Conservation (phyloP, 2,329 filamentous ascomycete species). For the Ophiostoma piceae region DNA sequence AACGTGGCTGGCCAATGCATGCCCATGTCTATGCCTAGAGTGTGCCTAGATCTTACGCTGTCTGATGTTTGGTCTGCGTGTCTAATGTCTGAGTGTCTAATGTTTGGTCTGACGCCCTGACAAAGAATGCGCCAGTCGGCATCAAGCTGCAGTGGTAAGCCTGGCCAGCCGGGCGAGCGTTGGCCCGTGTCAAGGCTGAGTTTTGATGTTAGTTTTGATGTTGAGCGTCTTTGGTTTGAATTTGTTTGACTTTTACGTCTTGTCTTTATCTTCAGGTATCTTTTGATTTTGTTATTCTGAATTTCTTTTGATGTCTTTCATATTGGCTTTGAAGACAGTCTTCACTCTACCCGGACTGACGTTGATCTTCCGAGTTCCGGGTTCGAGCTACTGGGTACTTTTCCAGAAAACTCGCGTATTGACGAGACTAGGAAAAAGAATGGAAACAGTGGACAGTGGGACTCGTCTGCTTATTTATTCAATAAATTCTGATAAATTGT, state of each 20-base stretch:
- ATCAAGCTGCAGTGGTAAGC: not conserved
- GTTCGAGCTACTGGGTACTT: not conserved
- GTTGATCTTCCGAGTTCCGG: not conserved
- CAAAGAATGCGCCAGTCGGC: not conserved
- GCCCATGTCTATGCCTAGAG: not conserved
- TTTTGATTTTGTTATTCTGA: too few relatives aligned
- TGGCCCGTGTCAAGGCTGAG: not conserved
- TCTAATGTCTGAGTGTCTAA: not conserved
- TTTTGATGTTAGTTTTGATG: not conserved
- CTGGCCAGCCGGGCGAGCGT: not conserved
- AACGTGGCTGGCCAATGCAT: too few relatives aligned
- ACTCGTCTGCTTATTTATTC: not conserved
- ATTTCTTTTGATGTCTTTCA: too few relatives aligned
- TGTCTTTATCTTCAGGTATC: not conserved
- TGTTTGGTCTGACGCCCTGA: not conserved
- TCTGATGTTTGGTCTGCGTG: not conserved
- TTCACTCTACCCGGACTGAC: not conserved
- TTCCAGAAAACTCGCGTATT: not conserved
- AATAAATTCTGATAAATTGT: not conserved
- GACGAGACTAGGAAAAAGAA: not conserved
- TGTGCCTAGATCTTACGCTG: not conserved
- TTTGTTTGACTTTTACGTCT: not conserved
- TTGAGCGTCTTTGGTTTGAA: not conserved
- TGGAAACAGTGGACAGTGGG: not conserved
- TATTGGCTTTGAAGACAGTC: too few relatives aligned